Evolutionary conservation across 176 grass and related monocot genomes (phyloP).

Genomic region (Melocanna baccifera): DNA sequence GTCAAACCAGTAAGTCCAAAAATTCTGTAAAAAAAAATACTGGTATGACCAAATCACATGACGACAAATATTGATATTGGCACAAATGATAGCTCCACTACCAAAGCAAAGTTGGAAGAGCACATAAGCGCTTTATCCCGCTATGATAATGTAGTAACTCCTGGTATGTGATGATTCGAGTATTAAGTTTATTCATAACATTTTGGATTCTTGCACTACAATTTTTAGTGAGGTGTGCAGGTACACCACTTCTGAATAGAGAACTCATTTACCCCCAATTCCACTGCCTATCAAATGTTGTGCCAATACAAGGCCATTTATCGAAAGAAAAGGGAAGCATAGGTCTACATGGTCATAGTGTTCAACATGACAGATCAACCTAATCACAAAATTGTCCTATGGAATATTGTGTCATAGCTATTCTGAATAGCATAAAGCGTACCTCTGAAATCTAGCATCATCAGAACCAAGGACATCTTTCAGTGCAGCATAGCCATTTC

Average conservation of each 20-base stretch:
- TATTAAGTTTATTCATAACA: background rate
- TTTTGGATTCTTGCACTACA: background rate
- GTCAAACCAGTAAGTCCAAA: background rate
- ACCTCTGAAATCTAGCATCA: conserved; percentile 86
- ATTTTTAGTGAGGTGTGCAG: background rate
- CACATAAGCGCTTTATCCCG: background rate
- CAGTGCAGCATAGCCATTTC: conserved; percentile 80
- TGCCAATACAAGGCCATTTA: background rate
- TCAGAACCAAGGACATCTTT: conserved; percentile 78
- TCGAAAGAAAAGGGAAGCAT: background rate
- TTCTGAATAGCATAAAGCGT: background rate
- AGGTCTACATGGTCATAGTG: background rate
- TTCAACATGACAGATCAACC: background rate
- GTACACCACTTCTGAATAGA: background rate
- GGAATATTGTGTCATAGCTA: background rate
- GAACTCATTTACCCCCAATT: background rate
- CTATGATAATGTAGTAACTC: background rate
- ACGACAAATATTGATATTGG: background rate
- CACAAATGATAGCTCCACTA: background rate
- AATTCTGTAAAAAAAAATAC: background rate
- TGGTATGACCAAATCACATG: background rate
- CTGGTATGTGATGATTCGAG: background rate
- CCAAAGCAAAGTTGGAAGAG: background rate
- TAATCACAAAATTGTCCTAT: background rate
- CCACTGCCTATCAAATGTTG: background rate